Evolutionary conservation across 192 early-diverging fungal species (phyloP).

Genomic region (Backusella mclennaniae): DNA sequence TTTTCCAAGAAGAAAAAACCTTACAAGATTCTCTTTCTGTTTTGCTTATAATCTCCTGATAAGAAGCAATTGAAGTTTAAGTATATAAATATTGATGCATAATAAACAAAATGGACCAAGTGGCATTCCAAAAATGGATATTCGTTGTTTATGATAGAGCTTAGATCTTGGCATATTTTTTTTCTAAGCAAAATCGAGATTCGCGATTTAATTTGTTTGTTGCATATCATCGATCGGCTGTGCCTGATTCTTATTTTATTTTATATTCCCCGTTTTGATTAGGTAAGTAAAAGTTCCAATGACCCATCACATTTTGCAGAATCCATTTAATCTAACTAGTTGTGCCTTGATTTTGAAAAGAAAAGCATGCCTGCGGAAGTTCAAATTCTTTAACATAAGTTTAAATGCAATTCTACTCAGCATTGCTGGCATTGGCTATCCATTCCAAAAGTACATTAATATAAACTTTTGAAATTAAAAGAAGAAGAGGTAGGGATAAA

Average conservation of each 20-base stretch:
- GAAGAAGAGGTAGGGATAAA: not conserved
- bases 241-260: not conserved
- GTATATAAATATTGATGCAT: not conserved
- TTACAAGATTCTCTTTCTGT: too few relatives aligned
- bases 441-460: not conserved
- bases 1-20: not conserved
- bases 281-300: not conserved
- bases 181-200: not conserved
- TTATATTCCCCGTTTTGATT: not conserved
- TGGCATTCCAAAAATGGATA: not conserved
- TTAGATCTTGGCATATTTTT: not conserved
- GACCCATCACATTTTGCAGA: not conserved
- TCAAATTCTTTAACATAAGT: not conserved
- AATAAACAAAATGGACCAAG: not conserved
- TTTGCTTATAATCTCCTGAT: too few relatives aligned
- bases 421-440: not conserved
- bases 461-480: not conserved
- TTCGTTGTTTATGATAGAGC: not conserved
- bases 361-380: not conserved
- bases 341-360: not conserved
- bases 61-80: not conserved
- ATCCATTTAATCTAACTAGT: not conserved
- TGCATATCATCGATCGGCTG: not conserved
- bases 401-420: not conserved
- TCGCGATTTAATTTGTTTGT: not conserved